Percentiles rank a stretch among this genome's conserved stretches.
Evolutionary conservation across 2,329 filamentous ascomycete species (phyloP).

Genomic region (Erysiphe neolycopersici): DNA sequence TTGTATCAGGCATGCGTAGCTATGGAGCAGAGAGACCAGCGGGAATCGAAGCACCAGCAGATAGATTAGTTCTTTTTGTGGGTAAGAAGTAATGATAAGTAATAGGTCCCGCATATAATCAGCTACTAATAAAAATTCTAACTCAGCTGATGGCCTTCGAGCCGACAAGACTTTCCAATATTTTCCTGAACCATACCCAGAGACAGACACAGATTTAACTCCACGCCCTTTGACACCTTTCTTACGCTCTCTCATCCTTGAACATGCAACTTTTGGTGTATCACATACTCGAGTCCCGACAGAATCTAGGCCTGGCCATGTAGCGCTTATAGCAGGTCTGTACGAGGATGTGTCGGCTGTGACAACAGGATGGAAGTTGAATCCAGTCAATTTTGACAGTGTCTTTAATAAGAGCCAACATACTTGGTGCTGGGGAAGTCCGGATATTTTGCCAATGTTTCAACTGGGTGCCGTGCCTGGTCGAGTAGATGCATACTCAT

Average conservation of each 20-base stretch:
- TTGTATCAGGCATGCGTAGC: constrained; percentile 81
- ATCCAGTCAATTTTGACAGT: constrained; percentile 94
- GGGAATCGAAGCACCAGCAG: constrained; percentile 45
- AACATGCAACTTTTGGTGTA: constrained; percentile 84
- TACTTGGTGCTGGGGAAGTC: constrained; percentile 98
- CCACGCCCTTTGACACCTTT: constrained; percentile 73
- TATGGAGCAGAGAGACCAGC: constrained; percentile 39
- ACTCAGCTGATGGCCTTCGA: constrained; percentile 59
- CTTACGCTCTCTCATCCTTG: constrained; percentile 63
- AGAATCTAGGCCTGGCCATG: constrained; percentile 86
- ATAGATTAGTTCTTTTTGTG: constrained; percentile 77
- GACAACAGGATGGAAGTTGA: constrained; percentile 93
- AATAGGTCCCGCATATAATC: background rate
- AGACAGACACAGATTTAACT: constrained; percentile 34
- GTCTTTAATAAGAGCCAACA: constrained; percentile 92
- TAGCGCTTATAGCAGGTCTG: constrained; percentile 81
- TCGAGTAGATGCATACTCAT: constrained; percentile 64
- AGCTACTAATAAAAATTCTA: background rate
- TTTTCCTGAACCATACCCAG: constrained; percentile 60
- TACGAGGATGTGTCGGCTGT: constrained; percentile 97
- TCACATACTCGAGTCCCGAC: constrained; percentile 93
- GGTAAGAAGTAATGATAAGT: constrained; percentile 24
- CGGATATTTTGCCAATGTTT: constrained; percentile 95
- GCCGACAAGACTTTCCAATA: constrained; percentile 95
- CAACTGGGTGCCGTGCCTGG: constrained; percentile 73